Evolutionary conservation across 345 rosid genomes (phyloP).

Genomic region (Linum trigynum): DNA sequence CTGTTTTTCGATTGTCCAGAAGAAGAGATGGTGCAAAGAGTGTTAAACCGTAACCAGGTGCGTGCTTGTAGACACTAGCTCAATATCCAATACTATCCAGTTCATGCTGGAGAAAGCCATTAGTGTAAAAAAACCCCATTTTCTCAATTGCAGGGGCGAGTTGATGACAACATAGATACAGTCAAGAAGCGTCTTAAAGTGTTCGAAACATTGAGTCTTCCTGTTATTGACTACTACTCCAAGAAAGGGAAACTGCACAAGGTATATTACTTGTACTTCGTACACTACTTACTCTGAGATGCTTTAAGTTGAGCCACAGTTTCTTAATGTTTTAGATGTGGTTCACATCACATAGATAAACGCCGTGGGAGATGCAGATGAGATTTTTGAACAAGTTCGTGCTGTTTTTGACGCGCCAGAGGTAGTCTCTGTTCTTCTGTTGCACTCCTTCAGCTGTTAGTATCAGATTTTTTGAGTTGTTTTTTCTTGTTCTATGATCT

Average conservation of each 20-base stretch:
- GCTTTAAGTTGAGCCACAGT: neutral
- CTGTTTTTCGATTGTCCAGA: constrained; percentile 23
- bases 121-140: neutral
- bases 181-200: constrained; percentile 20
- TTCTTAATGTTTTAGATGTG: neutral
- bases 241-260: constrained; percentile 64
- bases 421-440: constrained; percentile 22
- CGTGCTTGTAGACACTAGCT: neutral
- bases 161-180: constrained; percentile 24
- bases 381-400: constrained; percentile 65
- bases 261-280: constrained; percentile 17
- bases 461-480: neutral
- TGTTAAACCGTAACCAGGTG: constrained; percentile 26
- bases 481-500: neutral
- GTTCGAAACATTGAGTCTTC: constrained; percentile 44
- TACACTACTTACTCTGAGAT: neutral
- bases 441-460: neutral
- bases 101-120: neutral
- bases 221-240: constrained; percentile 66
- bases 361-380: constrained; percentile 77
- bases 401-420: constrained; percentile 46
- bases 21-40: constrained; percentile 27
- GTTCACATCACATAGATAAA: constrained; percentile 42
- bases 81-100: neutral
- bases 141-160: constrained; percentile 19